Base-by-base conservation (phyloP, 257 asterid species). In the Ajuga chamaepitys region DNA sequence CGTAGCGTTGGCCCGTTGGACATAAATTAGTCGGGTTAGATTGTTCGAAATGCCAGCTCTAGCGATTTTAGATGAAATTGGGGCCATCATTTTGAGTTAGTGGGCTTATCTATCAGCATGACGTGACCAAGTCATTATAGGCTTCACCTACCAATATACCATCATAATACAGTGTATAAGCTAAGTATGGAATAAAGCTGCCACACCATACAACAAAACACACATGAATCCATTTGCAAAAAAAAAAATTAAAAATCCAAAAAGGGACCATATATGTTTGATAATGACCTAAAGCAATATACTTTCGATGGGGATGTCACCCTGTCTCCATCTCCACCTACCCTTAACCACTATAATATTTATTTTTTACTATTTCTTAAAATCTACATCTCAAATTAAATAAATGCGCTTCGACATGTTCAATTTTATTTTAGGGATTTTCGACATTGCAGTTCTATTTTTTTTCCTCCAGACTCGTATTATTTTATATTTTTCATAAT, bases 311-410 rank as follows among this genome's bases (percentile, higher is more conserved):
- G 83, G 77, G 84, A 81, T 62, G 40, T 76, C 77, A 81, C 46
- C 78, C 44, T 74, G 95, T 85, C 94, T 73, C 58, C 73, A 30
- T 88, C 91, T 71, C 63, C 70, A 88, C 94, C 95, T 71, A 85
- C 83, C 83, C 79, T 74, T 64, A 81, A 80, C 86, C 94, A 88
- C 91, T 80, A 82, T 24, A 26, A 5, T 30, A 1, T 30, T 14
- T 2, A 2, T 59, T 67, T 24, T 62, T 5, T 60, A 63, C 4
- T 41, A 12, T 54, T 58, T 38, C 4, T 30, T 18, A 0, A 22
- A 30, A 65, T 68, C 63, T n/a, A 48, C 53, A 78, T 51, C 51
- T 37, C 55, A 13, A 13, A 58, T 2, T 21, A 51, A 10, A 47
- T n/a, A n/a, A n/a, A 47, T 4, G n/a, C 21, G 16, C 4, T 45